These are phyloP conservation scores for Flammula alnicola DNA, from an alignment of 1,284 basidiomycete genomes.

Conservation along the genomic window DNA sequence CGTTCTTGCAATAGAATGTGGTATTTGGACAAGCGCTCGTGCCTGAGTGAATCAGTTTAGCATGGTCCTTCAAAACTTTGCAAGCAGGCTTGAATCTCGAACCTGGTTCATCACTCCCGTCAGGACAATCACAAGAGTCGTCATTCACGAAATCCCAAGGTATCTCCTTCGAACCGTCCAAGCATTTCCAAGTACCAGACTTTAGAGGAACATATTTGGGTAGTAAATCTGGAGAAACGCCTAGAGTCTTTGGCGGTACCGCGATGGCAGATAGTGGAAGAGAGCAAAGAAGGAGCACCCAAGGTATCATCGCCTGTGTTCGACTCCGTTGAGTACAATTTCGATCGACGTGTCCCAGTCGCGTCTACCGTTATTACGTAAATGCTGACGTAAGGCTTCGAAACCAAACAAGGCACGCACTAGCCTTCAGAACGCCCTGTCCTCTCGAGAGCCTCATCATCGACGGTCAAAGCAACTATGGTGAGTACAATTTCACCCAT, in stretches of 20 bases:
- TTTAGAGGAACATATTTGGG: conserved; percentile 51
- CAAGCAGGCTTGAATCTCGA: conserved; percentile 15
- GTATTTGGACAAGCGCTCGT: conserved; percentile 85
- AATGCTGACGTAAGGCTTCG: conserved; percentile 34
- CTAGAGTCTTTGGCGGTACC: conserved; percentile 49
- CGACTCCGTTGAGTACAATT: conserved; percentile 13
- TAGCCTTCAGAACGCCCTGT: conserved; percentile 20
- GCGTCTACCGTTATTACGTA: conserved; percentile 18
- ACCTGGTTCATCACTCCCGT: conserved; percentile 95
- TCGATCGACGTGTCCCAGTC: conserved; percentile 37
- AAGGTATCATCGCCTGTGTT: conserved; percentile 45
- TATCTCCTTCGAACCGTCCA: conserved; percentile 75
- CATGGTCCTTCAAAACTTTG: neutral
- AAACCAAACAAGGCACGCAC: conserved; percentile 43
- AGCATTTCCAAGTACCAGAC: conserved; percentile 68
- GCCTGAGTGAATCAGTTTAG: conserved; percentile 47
- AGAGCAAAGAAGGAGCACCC: conserved; percentile 47
- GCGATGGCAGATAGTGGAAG: conserved; percentile 44
- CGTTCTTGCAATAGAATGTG: conserved; percentile 88
- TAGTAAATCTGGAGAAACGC: conserved; percentile 51
- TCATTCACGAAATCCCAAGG: conserved; percentile 86
- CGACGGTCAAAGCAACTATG: conserved; percentile 45
- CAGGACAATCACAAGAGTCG: conserved; percentile 93
- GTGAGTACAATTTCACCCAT: conserved; percentile 35
- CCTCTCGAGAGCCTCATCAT: conserved; percentile 33